Base-by-base conservation (phyloP, 1,139 yeast species). In the Hansenula sp. region DNA sequence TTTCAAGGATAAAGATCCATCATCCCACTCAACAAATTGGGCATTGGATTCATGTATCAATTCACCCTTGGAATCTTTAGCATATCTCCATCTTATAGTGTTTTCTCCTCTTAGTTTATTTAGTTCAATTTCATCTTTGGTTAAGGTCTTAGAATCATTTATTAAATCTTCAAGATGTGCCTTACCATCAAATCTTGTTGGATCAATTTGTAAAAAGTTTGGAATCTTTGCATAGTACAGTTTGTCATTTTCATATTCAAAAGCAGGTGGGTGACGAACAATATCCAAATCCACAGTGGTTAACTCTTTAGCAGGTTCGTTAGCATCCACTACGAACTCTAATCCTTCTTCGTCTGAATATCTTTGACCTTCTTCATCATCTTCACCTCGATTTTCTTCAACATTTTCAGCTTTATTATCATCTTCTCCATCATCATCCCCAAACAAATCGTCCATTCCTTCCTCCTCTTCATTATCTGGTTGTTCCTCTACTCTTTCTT, bases 11-110 rank as follows among this genome's bases (percentile, higher is more conserved):
- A 84, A 65, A 5, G 87, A 74, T 0, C 99, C 99, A 65, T 93
- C 98, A 46, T 86, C 84, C 99, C 99, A 93, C 62, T 87, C 84
- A 28, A 93, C 77, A 47, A 91, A 82, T 59, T 93, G 90, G 4
- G 97, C 84, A 60, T 93, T 93, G 7, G 96, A 84, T 62, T 90
- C 96, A 57, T 87, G 87, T 56, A 76, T 76, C 52, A 86, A 79
- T 46, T 81, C 74, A 25, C 80, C 86, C 43, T 76, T 69, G 37
- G 77, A 78, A 39, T 77, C 79, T 41, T 77, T 68, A 27, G 89
- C 84, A 62, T 91, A 90, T 65, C 95, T 80, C 99, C 99, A 93
- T 58, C 98, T 77, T 33, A 93, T 72, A 1, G 96, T 89, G 61
- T 89, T 89, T 58, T 86, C 90, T 51, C 84, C 87, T 47, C 79